Evolutionary conservation across 2,329 filamentous ascomycete genomes (phyloP).

Genomic region (Lizonia empirigonia): DNA sequence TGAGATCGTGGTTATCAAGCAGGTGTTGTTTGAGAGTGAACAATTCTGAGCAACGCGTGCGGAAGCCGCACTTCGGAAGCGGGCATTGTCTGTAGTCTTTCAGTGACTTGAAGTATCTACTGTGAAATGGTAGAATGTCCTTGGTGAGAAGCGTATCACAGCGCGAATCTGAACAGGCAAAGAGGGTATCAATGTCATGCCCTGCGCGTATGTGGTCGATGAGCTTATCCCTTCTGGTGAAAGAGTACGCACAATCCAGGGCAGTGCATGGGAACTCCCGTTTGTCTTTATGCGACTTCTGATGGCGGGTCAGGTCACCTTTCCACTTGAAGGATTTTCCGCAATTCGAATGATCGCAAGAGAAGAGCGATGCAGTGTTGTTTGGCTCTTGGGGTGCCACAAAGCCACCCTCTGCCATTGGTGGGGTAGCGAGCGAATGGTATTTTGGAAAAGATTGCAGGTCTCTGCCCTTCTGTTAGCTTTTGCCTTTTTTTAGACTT

Average conservation of each 20-base stretch:
- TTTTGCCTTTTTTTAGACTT: conserved; percentile 31
- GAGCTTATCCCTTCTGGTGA: conserved; percentile 22
- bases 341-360: no score
- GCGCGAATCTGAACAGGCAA: conserved; percentile 2
- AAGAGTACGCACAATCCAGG: conserved; percentile 7
- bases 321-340: conserved; percentile 18
- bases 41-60: no score
- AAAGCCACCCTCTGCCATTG: no score
- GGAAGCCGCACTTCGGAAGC: no score
- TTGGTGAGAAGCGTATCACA: background rate
- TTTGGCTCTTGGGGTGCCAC: no score
- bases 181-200: conserved; percentile 16
- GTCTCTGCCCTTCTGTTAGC: conserved; percentile 27
- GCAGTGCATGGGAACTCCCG: conserved; percentile 7
- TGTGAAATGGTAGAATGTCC: conserved; percentile 6
- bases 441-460: no score
- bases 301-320: conserved; percentile 12
- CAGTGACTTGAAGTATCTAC: no score
- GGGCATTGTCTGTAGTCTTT: no score
- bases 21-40: no score
- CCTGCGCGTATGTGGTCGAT: conserved; percentile 21
- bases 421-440: no score
- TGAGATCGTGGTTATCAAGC: no score
- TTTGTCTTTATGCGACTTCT: background rate
- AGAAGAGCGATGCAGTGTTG: no score